Conservation (phyloP, 805 yeast species). For the Jamesozyma rosinii region DNA sequence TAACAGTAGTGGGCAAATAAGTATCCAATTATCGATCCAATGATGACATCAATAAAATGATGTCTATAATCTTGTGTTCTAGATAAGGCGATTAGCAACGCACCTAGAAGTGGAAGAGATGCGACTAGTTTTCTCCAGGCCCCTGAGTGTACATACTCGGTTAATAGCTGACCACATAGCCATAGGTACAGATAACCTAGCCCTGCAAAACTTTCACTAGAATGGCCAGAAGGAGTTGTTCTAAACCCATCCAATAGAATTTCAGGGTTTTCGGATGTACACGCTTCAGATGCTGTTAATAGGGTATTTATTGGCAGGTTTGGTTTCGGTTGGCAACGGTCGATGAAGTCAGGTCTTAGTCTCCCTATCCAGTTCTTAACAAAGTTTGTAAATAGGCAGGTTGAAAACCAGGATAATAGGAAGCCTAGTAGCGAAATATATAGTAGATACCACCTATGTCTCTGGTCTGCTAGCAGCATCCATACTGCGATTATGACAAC, state of each 20-base stretch:
- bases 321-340: constrained; percentile 64
- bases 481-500: constrained; percentile 31
- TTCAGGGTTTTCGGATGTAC: constrained; percentile 42
- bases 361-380: constrained; percentile 81
- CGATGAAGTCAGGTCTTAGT: constrained; percentile 84
- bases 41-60: constrained; percentile 74
- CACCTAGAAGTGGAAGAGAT: constrained; percentile 52
- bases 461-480: constrained; percentile 33
- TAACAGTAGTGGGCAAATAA: constrained; percentile 42
- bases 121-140: constrained; percentile 54
- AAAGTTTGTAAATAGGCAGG: constrained; percentile 58
- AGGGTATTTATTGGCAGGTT: constrained; percentile 48
- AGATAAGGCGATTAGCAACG: constrained; percentile 68
- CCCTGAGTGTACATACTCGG: constrained; percentile 42
- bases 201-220: constrained; percentile 62
- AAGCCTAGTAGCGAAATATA: constrained; percentile 63
- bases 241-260: constrained; percentile 61
- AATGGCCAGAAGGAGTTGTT: constrained; percentile 78
- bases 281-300: constrained; percentile 55
- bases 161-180: constrained; percentile 56
- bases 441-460: constrained; percentile 48
- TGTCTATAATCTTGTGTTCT: constrained; percentile 91
- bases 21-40: constrained; percentile 64
- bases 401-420: constrained; percentile 46
- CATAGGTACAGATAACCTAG: constrained; percentile 55